Evolutionary conservation across 192 early-diverging fungal genomes (phyloP).

Genomic region (Neocallimastix lanati): DNA sequence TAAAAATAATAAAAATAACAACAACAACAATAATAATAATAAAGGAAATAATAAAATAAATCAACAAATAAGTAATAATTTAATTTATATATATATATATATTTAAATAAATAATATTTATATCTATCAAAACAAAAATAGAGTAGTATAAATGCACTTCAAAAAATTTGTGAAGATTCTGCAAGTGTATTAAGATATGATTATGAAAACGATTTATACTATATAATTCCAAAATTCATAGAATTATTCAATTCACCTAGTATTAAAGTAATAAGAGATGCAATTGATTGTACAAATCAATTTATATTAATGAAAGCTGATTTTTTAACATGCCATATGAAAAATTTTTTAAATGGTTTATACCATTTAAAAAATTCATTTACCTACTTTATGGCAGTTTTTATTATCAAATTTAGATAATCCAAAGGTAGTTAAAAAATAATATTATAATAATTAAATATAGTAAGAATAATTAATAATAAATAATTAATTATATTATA

Average conservation of each 20-base stretch:
- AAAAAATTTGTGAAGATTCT: slow-evolving; percentile 94
- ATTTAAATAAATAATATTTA: too few species aligned
- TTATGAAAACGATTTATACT: slow-evolving; percentile 55
- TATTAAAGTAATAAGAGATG: slow-evolving; percentile 53
- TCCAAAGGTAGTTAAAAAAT: slow-evolving; percentile 35
- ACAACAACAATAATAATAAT: too few species aligned
- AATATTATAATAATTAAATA: too few species aligned
- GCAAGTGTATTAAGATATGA: slow-evolving; percentile 56
- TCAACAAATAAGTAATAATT: too few species aligned
- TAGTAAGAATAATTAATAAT: too few species aligned
- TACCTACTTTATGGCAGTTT: slow-evolving; percentile 72
- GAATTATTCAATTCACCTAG: slow-evolving; percentile 61
- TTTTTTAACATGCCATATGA: slow-evolving; percentile 43
- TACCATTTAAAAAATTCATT: slow-evolving; percentile 75
- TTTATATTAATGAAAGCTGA: slow-evolving; percentile 56
- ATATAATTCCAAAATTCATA: slow-evolving; percentile 82
- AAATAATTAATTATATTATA: too few species aligned
- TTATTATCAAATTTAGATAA: slow-evolving; percentile 64
- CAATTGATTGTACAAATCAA: slow-evolving; percentile 67
- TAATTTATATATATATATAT: too few species aligned
- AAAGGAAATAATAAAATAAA: too few species aligned
- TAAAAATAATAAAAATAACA: too few species aligned
- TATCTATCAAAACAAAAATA: slow-evolving; percentile 11
- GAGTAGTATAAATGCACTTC: slow-evolving; percentile 69
- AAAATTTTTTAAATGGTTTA: slow-evolving; percentile 53